Conservation (phyloP, 495 filamentous ascomycete species). For the Darksidea phi region DNA sequence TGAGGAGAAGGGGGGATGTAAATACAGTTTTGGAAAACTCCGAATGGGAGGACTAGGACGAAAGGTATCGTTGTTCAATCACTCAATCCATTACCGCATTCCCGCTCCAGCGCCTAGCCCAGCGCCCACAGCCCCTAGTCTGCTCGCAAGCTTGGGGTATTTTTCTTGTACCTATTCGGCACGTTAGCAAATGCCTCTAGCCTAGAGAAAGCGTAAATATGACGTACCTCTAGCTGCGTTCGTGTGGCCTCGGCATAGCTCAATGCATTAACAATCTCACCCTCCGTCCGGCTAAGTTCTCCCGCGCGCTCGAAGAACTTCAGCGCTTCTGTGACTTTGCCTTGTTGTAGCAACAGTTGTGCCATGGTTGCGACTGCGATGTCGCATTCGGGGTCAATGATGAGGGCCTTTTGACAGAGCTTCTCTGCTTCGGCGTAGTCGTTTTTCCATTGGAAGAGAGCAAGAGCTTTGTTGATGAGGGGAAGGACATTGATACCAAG, state of each 20-base stretch:
- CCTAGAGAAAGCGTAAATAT: background rate
- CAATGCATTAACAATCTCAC: slow-evolving; percentile 88
- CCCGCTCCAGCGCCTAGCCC: slow-evolving; percentile 36
- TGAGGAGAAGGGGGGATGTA: background rate
- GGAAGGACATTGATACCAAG: slow-evolving; percentile 95
- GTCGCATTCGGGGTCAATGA: slow-evolving; percentile 98
- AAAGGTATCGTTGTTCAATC: background rate
- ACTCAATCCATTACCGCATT: slow-evolving; percentile 36
- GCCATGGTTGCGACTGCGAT: slow-evolving; percentile 99
- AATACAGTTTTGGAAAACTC: too few species aligned
- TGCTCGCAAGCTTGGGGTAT: slow-evolving; percentile 87
- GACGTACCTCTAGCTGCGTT: slow-evolving; percentile 74
- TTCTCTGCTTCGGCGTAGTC: slow-evolving; percentile 94
- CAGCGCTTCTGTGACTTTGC: slow-evolving; percentile 91
- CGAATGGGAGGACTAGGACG: background rate
- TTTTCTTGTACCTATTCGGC: slow-evolving; percentile 77
- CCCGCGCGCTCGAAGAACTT: slow-evolving; percentile 97
- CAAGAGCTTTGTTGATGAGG: slow-evolving; percentile 96
- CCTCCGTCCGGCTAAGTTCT: slow-evolving; percentile 91
- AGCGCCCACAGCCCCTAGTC: slow-evolving; percentile 72
- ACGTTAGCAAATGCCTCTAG: slow-evolving; percentile 19
- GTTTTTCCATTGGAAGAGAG: slow-evolving; percentile 96
- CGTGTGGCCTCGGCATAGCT: slow-evolving; percentile 96
- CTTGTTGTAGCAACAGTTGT: slow-evolving; percentile 95
- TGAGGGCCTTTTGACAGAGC: slow-evolving; percentile 93